Base-by-base conservation (phyloP, 2,329 filamentous ascomycete species). In the Paramyrothecium sp. region DNA sequence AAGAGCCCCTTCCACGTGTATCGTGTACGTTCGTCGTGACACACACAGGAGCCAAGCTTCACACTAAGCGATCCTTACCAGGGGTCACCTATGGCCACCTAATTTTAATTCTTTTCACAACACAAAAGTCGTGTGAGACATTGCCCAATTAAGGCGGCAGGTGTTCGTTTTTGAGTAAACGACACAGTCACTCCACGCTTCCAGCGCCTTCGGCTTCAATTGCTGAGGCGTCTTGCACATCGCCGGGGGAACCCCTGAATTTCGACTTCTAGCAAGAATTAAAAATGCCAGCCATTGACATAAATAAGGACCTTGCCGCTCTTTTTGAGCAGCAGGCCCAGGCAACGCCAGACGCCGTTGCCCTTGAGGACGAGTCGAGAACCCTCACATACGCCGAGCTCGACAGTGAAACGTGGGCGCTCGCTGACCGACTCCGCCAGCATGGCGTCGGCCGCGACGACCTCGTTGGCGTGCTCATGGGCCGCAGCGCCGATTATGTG, bases 401-500 rank as follows among this genome's bases (percentile, higher is more conserved):
- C 57, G 88, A 92, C 67, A 72, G 79, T 52, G 84, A 87, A 70
- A 89, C 90, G 50, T 81, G 82, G 58, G 75, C 76, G n/a, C 83
- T 93, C 56, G 82, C 89, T 56, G 75, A 79, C 64, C 83, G 82
- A 50, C 82, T 94, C 53, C 87, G 86, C 48, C 73, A 77, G 55
- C 81, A 88, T 74, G 88, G 89, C 48, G 89, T 93, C 55, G 82
- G 85, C 56, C 87, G 89, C 58, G 89, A 94, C 71, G 82, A 81
- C 63, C 81, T 92, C 19, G 90, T 93, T 33, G 90, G 90, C 54
- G 86, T 94, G 47, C 80, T 93, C 54, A 81, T 93, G 68, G 87
- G 86, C 56, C 86, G 90, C 55, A 91, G 89, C 69, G 89, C 89
- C 52, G 83, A 92, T 73, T 92, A 93, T 73, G 88, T 94, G 59